Conservation (phyloP, 495 filamentous ascomycete species). For the Schizothecium vesticola region DNA sequence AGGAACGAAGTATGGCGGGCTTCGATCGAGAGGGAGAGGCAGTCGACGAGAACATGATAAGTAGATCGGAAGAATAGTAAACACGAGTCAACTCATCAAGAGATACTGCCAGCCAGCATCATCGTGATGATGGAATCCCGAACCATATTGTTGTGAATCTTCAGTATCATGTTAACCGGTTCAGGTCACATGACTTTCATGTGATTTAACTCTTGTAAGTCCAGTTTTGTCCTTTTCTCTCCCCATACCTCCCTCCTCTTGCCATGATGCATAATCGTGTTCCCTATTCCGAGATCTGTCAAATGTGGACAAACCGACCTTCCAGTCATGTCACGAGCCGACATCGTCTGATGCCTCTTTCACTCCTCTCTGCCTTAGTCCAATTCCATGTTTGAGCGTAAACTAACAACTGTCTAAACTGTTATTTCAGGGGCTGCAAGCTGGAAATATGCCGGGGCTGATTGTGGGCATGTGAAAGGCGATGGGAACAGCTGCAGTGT, state of each 20-base stretch:
- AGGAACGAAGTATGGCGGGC: not conserved
- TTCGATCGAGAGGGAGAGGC: not conserved
- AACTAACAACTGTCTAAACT: not conserved
- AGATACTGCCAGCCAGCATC: not conserved
- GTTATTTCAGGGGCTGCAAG: too few relatives aligned
- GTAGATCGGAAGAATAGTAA: not conserved
- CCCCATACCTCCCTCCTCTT: not conserved
- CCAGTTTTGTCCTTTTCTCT: not conserved
- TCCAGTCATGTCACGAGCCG: conserved; percentile 31
- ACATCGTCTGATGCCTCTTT: conserved; percentile 39
- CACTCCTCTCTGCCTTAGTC: not conserved
- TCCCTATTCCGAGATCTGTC: conserved; percentile 11
- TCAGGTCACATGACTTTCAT: not conserved
- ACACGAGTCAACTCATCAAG: not conserved
- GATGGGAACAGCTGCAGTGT: too few relatives aligned
- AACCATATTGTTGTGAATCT: not conserved
- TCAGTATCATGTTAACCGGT: too few relatives aligned
- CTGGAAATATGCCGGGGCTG: too few relatives aligned
- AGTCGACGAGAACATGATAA: not conserved
- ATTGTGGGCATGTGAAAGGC: too few relatives aligned
- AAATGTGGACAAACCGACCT: conserved; percentile 18
- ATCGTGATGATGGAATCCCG: not conserved
- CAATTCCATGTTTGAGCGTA: not conserved
- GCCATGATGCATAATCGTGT: conserved; percentile 5
- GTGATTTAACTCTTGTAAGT: not conserved